These are phyloP conservation scores for Pythium periplocum DNA, from an alignment of 352 stramenopile genomes.

Conservation along the genomic window DNA sequence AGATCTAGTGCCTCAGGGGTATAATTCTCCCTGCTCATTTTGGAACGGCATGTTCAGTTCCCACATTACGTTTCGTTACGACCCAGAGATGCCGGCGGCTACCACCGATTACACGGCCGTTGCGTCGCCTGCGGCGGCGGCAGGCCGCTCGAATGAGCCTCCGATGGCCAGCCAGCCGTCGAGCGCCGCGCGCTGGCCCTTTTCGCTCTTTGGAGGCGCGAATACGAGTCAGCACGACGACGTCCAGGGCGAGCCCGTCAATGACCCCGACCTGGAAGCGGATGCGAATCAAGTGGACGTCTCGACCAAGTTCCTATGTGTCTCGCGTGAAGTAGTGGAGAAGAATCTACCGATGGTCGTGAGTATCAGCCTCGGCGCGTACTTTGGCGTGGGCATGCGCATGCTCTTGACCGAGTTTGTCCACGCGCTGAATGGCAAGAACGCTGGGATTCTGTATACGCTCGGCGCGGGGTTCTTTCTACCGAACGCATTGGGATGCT, in stretches of 20 bases:
- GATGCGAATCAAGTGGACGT: slow-evolving; percentile 9
- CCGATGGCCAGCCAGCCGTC: too few species aligned
- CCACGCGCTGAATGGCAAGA: slow-evolving; percentile 2
- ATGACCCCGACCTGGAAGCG: slow-evolving; percentile 13
- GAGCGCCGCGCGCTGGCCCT: too few species aligned
- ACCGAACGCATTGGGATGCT: slow-evolving; percentile 23
- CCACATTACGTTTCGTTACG: too few species aligned
- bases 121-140: too few species aligned
- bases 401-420: slow-evolving; percentile 18
- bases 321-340: slow-evolving; percentile 10
- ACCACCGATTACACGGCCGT: too few species aligned
- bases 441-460: slow-evolving; percentile 5
- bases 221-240: background rate
- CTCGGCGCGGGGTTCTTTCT: slow-evolving; percentile 23
- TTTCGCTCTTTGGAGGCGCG: too few species aligned
- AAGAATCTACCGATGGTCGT: slow-evolving; percentile 14
- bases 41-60: too few species aligned
- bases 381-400: slow-evolving; percentile 16
- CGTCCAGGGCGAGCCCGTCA: slow-evolving; percentile 11
- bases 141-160: too few species aligned
- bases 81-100: too few species aligned
- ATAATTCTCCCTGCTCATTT: too few species aligned
- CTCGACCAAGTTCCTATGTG: slow-evolving; percentile 11
- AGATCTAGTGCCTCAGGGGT: too few species aligned
- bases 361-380: slow-evolving; percentile 16